phyloP scores from a whole-genome alignment of 805 yeast genomes.

The Candida loeiensis region DNA sequence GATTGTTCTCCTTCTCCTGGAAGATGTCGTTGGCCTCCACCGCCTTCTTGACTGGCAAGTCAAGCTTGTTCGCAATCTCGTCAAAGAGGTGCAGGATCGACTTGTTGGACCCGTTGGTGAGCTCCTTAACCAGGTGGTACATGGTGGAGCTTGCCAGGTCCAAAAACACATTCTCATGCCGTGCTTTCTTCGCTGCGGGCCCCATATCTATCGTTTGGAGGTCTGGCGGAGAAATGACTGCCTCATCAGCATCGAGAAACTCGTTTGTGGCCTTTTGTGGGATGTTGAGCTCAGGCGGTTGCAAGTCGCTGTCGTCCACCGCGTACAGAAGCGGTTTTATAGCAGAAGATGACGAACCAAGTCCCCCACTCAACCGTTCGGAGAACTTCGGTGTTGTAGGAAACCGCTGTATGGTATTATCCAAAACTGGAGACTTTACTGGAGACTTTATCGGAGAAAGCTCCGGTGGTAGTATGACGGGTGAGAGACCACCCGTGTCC shows the following conservation, averaged over 20 bases:
- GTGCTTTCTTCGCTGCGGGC: slow-evolving; percentile 2
- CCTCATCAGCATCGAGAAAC: slow-evolving; percentile 7
- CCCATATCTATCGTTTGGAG: slow-evolving; percentile 8
- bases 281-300: slow-evolving; percentile 23
- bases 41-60: slow-evolving; percentile 4
- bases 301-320: slow-evolving; percentile 29
- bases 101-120: slow-evolving; percentile 16
- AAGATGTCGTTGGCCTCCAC: slow-evolving; percentile 12
- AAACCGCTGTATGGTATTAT: slow-evolving; percentile 16
- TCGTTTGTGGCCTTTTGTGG: background rate
- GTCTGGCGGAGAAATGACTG: slow-evolving; percentile 7
- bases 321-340: slow-evolving; percentile 24
- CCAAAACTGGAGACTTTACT: slow-evolving; percentile 4
- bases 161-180: slow-evolving; percentile 32
- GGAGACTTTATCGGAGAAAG: slow-evolving; percentile 16
- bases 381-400: slow-evolving; percentile 15
- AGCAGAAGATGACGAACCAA: slow-evolving; percentile 15
- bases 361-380: slow-evolving; percentile 17
- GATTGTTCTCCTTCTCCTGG: slow-evolving; percentile 11
- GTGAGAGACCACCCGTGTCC: slow-evolving; percentile 18
- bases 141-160: slow-evolving; percentile 29
- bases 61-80: slow-evolving; percentile 19
- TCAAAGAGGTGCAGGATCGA: slow-evolving; percentile 34
- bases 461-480: slow-evolving; percentile 18
- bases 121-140: slow-evolving; percentile 28